These are phyloP conservation scores for Sphagnum tenellum DNA, from an alignment of 225 moss, liverwort and hornwort species.

Conservation along the genomic window DNA sequence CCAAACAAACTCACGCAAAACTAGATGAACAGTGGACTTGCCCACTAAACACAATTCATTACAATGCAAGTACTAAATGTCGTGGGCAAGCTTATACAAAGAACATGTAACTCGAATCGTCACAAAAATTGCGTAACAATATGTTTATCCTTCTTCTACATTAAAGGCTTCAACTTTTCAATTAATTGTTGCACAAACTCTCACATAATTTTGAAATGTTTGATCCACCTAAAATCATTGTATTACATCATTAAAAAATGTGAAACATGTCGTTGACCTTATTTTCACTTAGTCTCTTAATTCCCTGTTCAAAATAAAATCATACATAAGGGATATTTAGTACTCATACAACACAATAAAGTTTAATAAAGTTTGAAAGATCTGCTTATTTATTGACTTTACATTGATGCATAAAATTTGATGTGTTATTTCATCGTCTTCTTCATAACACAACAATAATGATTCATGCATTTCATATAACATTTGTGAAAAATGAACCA, in stretches of 20 bases:
- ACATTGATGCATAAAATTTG: too few relatives aligned
- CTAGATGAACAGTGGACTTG: not conserved
- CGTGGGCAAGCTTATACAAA: not conserved
- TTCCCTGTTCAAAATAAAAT: not conserved
- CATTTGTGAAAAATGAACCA: too few relatives aligned
- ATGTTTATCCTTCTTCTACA: not conserved
- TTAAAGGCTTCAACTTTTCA: not conserved
- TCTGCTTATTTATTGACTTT: too few relatives aligned
- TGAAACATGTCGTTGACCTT: not conserved
- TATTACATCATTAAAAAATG: not conserved
- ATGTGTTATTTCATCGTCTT: too few relatives aligned
- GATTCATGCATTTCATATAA: too few relatives aligned
- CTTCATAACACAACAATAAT: too few relatives aligned
- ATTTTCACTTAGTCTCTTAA: not conserved
- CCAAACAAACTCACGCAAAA: not conserved
- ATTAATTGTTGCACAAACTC: not conserved
- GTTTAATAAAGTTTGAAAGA: too few relatives aligned
- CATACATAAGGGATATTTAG: too few relatives aligned
- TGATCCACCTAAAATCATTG: not conserved
- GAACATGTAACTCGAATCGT: not conserved
- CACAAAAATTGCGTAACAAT: not conserved
- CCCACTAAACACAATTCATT: not conserved
- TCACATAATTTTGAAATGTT: not conserved
- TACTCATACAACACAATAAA: too few relatives aligned
- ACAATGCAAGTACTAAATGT: not conserved